Evolutionary conservation across 768 basidiomycete genomes (phyloP).

Genomic region (Neoboletus subvelutipes): DNA sequence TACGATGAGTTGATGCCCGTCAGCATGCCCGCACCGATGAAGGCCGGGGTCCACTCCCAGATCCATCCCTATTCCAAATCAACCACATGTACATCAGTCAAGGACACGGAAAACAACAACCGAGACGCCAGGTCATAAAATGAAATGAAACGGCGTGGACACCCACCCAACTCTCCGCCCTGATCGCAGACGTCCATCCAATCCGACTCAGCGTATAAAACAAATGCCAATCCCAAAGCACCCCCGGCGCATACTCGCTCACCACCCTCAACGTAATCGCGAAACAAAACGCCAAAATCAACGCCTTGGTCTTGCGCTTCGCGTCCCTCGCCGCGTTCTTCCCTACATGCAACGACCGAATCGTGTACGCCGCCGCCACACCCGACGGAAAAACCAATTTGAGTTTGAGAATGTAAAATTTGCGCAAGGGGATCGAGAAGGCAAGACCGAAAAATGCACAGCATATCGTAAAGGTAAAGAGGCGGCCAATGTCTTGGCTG

Average conservation of each 20-base stretch:
- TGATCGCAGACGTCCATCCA: slow-evolving; percentile 60
- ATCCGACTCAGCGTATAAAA: slow-evolving; percentile 59
- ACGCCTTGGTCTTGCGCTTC: slow-evolving; percentile 53
- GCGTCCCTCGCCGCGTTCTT: slow-evolving; percentile 49
- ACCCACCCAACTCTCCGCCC: slow-evolving; percentile 57
- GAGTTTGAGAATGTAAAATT: slow-evolving; percentile 61
- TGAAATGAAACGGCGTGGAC: too few relatives aligned
- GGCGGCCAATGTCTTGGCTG: slow-evolving; percentile 50
- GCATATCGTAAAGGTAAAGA: slow-evolving; percentile 54
- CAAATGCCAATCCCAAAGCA: slow-evolving; percentile 63
- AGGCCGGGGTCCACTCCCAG: slow-evolving; percentile 47
- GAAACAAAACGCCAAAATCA: slow-evolving; percentile 45
- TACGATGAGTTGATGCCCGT: slow-evolving; percentile 56
- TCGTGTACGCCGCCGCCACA: slow-evolving; percentile 65
- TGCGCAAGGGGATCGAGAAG: slow-evolving; percentile 63
- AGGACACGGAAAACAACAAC: background rate
- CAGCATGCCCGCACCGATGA: slow-evolving; percentile 60
- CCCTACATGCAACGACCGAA: slow-evolving; percentile 57
- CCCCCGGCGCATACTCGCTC: slow-evolving; percentile 58
- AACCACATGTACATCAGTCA: slow-evolving; percentile 17
- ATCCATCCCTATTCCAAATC: slow-evolving; percentile 25
- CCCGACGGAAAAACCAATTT: slow-evolving; percentile 65
- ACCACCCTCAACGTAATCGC: slow-evolving; percentile 54
- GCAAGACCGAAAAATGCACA: slow-evolving; percentile 63
- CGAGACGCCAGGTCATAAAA: background rate